Conservation (phyloP, 768 basidiomycete species). For the Rickenella mellea region DNA sequence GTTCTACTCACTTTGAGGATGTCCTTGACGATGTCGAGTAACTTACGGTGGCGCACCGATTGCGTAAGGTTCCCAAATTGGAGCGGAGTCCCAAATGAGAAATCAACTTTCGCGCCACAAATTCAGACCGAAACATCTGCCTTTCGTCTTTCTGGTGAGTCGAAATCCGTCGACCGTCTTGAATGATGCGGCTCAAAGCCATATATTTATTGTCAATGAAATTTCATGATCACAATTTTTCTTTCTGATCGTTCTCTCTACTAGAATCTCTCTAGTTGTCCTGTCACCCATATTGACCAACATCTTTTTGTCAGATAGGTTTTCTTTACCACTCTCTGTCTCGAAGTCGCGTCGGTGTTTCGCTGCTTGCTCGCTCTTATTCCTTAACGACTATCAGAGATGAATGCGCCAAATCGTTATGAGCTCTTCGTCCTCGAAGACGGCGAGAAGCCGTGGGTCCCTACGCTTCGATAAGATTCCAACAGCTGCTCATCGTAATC, state of each 20-base stretch:
- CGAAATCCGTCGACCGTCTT: neutral
- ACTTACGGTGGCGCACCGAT: neutral
- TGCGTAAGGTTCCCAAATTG: neutral
- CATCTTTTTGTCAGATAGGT: neutral
- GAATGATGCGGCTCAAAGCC: constrained; percentile 42
- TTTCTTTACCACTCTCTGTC: constrained; percentile 6
- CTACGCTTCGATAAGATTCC: constrained; percentile 2
- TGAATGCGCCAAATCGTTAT: constrained; percentile 94
- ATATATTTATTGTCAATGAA: constrained; percentile 72
- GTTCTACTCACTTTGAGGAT: neutral
- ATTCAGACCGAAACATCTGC: neutral
- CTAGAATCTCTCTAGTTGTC: neutral
- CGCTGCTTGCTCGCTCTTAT: neutral
- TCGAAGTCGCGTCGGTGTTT: neutral
- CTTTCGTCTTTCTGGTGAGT: neutral
- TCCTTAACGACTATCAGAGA: constrained; percentile 17
- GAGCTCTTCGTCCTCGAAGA: constrained; percentile 90
- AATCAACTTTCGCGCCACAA: too few species aligned
- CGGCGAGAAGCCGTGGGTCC: constrained; percentile 76
- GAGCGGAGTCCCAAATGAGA: too few species aligned
- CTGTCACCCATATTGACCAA: neutral
- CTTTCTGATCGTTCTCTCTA: constrained; percentile 11
- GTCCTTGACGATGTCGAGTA: neutral
- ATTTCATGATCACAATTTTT: constrained; percentile 38
- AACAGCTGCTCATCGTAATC: constrained; percentile 8